Evolutionary conservation across 305 asterid species (phyloP).

Genomic region (Solanum chacoense): DNA sequence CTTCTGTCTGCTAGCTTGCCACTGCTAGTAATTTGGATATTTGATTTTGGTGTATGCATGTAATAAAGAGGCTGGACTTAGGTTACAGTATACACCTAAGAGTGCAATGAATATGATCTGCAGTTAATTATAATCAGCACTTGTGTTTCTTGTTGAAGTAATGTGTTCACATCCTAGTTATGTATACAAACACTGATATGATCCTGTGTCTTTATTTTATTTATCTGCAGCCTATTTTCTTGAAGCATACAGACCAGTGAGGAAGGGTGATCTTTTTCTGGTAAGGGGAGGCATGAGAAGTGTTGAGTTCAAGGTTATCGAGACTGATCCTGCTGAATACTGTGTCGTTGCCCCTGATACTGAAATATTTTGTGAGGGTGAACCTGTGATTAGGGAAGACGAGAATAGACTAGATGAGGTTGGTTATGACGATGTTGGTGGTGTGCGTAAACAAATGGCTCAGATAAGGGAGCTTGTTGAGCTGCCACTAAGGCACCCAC

Average conservation of each 20-base stretch:
- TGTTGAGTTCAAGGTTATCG: conserved; percentile 41
- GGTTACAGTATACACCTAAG: background rate
- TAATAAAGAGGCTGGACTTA: background rate
- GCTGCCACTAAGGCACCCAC: conserved; percentile 31
- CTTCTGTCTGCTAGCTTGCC: background rate
- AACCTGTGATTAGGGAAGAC: conserved; percentile 37
- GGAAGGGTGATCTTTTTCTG: conserved; percentile 37
- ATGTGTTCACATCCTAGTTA: background rate
- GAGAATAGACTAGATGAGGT: conserved; percentile 41
- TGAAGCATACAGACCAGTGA: conserved; percentile 39
- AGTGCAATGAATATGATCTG: background rate
- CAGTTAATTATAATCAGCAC: background rate
- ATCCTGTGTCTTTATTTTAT: background rate
- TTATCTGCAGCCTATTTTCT: conserved; percentile 32
- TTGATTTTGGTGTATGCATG: background rate
- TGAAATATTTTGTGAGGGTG: conserved; percentile 47
- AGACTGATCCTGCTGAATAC: conserved; percentile 38
- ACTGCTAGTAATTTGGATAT: background rate
- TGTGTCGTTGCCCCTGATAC: conserved; percentile 53
- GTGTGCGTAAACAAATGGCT: conserved; percentile 48
- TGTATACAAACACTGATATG: background rate
- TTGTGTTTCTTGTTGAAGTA: background rate
- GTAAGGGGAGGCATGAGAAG: conserved; percentile 50
- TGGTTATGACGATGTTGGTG: conserved; percentile 50
- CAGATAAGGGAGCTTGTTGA: conserved; percentile 45